Evolutionary conservation across 2,329 filamentous ascomycete species (phyloP), one percentile per base, ranked within the genome.

Genomic region (Diaporthe australafricana): DNA sequence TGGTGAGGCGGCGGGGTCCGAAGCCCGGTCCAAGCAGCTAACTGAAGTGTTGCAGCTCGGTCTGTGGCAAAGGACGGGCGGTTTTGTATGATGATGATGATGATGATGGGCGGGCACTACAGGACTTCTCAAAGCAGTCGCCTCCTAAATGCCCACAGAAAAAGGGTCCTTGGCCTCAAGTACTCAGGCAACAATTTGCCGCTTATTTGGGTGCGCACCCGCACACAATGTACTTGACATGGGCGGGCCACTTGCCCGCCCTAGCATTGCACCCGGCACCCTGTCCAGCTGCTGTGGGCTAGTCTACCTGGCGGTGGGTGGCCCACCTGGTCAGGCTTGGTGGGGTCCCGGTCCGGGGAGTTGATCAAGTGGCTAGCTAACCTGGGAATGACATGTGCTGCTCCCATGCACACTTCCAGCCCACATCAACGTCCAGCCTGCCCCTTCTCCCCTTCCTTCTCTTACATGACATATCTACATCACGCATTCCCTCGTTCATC

Each of bases 361-460:
- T 48, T 65, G 60, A 50, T 65, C 60, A 65, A 65, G 60, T 65
- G 60, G 42, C 60, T 65, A 48, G 60, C 42, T 35, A 65, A 38
- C 20, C 30, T 50, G 30, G 45, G 60, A 65, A 65, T 65, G 60
- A 65, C 60, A 65, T 65, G 60, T 65, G 60, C 57, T 47, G 42
- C 60, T 27, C 45, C 16, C 38, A 50, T 22, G 30, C 60, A 32
- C 7, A 9, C 22, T 8, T 20, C 9, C 55, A 38, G 25, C 60
- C 42, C 27, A 25, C 20, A 38, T n/a, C 60, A 22, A 50, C 53
- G n/a, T 22, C 60, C 60, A 27, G 30, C 60, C 45, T 38, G 30
- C 42, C n/a, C 45, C 17, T 50, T 20, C 17, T 38, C 56, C 22
- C 38, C 27, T 20, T 50, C 45, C 9, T 45, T 38, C n/a, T 50